Evolutionary conservation across 306 rosid species (phyloP).

Genomic region (Arachis stenosperma): DNA sequence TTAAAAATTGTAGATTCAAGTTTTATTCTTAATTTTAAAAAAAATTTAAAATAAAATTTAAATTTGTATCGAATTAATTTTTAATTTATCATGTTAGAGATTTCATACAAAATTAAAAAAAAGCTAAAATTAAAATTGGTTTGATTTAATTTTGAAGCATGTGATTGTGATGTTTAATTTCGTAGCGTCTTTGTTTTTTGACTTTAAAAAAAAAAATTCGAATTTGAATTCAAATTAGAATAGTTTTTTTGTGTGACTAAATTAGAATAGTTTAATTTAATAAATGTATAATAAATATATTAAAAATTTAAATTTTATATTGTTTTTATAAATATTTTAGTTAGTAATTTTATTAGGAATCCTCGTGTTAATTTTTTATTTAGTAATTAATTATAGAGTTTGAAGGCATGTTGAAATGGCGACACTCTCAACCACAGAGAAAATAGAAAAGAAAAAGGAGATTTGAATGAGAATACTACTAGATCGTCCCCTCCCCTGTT

Average conservation of each 20-base stretch:
- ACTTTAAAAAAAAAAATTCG: not conserved
- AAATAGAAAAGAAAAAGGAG: conserved; percentile 39
- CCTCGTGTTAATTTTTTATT: not conserved
- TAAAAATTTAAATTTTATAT: no score
- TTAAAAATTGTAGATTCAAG: no score
- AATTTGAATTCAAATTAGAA: not conserved
- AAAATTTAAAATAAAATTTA: no score
- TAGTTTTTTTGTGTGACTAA: no score
- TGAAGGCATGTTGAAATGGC: conserved; percentile 21
- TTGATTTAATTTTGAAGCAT: not conserved
- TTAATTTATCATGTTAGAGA: no score
- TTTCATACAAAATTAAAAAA: not conserved
- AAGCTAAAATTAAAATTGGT: not conserved
- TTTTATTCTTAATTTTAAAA: no score
- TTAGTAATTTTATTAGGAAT: no score
- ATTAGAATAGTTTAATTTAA: no score
- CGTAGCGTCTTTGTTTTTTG: not conserved
- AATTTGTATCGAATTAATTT: no score
- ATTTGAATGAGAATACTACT: conserved; percentile 34
- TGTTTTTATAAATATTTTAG: no score
- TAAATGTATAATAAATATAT: no score
- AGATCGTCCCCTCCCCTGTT: not conserved
- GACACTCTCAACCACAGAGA: conserved; percentile 38
- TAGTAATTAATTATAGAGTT: conserved; percentile 1
- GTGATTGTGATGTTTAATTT: not conserved